Percentiles rank a stretch among this genome's conserved stretches.
Conservation (phyloP, 257 asterid species). For the Cinchona pubescens region DNA sequence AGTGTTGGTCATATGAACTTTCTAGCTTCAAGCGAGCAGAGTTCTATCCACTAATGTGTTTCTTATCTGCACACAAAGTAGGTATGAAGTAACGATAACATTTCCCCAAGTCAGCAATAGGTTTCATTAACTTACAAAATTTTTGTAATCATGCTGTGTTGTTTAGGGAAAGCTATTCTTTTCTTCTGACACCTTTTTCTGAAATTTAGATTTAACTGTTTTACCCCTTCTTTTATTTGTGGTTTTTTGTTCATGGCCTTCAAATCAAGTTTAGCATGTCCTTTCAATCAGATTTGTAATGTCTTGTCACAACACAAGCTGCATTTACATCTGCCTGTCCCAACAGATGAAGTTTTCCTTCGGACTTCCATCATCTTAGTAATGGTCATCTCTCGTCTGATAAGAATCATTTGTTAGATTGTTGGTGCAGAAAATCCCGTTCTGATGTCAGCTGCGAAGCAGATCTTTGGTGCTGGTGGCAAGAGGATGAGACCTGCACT, state of each 20-base stretch:
- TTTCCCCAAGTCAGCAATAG: no score
- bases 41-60: not conserved
- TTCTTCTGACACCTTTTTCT: slow-evolving; percentile 3
- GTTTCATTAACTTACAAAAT: no score
- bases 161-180: not conserved
- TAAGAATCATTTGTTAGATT: slow-evolving; percentile 47
- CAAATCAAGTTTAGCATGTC: not conserved
- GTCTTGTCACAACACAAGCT: not conserved
- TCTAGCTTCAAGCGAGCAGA: not conserved
- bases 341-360: not conserved
- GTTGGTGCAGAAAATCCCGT: slow-evolving; percentile 98
- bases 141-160: not conserved
- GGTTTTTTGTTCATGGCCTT: no score
- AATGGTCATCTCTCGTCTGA: slow-evolving; percentile 20
- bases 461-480: slow-evolving; percentile 97
- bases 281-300: not conserved
- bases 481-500: slow-evolving; percentile 95
- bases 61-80: not conserved
- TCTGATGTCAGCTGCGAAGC: slow-evolving; percentile 94
- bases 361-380: not conserved
- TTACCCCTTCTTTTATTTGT: not conserved
- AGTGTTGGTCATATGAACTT: not conserved
- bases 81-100: not conserved
- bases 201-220: not conserved
- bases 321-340: not conserved